Evolutionary conservation across 2,329 filamentous ascomycete species (phyloP), one percentile per base, ranked within the genome.

Genomic region (Colletotrichum filicis): DNA sequence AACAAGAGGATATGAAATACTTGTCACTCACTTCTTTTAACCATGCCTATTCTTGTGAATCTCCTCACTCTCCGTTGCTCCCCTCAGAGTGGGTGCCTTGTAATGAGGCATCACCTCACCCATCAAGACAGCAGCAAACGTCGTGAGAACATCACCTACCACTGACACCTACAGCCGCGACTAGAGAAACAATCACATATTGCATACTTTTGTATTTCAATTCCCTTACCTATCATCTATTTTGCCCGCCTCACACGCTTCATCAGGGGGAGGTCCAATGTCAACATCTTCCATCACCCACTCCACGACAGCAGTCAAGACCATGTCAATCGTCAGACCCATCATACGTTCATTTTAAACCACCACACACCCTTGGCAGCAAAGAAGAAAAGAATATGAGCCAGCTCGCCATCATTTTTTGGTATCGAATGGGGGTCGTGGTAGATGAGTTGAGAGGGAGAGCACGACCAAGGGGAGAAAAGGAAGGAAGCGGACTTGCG

Each of bases 381-480:
- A 49, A 11, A 49, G 19, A 22, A n/a, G 19, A 49, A n/a, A n/a
- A n/a, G 42, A 16, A 46, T 8, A 53, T 57, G 28, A 52, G 59
- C 46, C 9, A 46, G 32, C 64, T 68, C 35, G 53, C 57, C 63
- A 55, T 37, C 26, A 64, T 46, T 46, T 49, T 68, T 46, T 73
- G 70, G 66, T 73, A 73, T 73, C 59, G 60, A 68, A 63, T 55
- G 55, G 53, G 12, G 8, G 42, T 12, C 14, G 37, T 42, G 19
- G 42, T n/a, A n/a, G 42, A 46, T n/a, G 16, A 19, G 42, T 46
- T 46, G 42, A 57, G 28, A 70, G 19, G 66, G 24, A 69, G 16
- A 22, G 42, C 22, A 32, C 30, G 30, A 32, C 30, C 30, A 28
- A 8, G 19, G 11, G 32, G 14, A 59, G n/a, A n/a, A 61, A 16